Base-by-base conservation (phyloP, 1,284 basidiomycete species). In the Amanita bisporigera region DNA sequence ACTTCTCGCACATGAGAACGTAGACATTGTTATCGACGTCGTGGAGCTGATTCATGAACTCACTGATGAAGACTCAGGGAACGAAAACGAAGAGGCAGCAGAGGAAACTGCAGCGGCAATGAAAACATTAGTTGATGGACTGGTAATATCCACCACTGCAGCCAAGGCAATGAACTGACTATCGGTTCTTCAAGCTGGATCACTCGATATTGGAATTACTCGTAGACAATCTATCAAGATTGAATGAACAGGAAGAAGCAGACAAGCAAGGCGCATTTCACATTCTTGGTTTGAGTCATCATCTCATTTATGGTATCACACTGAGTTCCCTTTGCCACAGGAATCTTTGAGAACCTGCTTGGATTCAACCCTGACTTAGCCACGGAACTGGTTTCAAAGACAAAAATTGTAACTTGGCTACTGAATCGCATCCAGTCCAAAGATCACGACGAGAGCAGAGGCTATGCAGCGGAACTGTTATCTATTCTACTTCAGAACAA, bases 31-130 rank as follows among this genome's bases (percentile, higher is more conserved):
- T 21, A 92, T 98, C 65, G 95, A 97, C 72, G 92, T 95, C 24
- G 89, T 98, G 24, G 94, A 97, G 75, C 87, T 97, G 31, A 84
- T 99, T 4, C 93, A 97, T 74, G 98, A 99, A 79, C 84, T 99
- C 67, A 97, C 96, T 0, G 97, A 99, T 73, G 97, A 99, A 77
- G 97, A 99, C 75, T 94, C 95, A 2, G 91, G 94, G 3, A 90
- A 92, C 47, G 92, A 91, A 65, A 87, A 88, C 17, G 87, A 87
- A 2, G 90, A 91, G n/a, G 88, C 88, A 4, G 87, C 88, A 61
- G 87, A 89, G 62, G 85, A 85, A n/a, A 84, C 86, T n/a, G 87
- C 90, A 68, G 87, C 86, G 31, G 88, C 88, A 3, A 80, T 97
- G 74, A 94, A 91, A 71, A 82, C 86, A 67, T 82, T 97, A 2